Evolutionary conservation across 495 filamentous ascomycete species (phyloP), one percentile per base, ranked within the genome.

Genomic region (Hypoxylon lienhwacheense): DNA sequence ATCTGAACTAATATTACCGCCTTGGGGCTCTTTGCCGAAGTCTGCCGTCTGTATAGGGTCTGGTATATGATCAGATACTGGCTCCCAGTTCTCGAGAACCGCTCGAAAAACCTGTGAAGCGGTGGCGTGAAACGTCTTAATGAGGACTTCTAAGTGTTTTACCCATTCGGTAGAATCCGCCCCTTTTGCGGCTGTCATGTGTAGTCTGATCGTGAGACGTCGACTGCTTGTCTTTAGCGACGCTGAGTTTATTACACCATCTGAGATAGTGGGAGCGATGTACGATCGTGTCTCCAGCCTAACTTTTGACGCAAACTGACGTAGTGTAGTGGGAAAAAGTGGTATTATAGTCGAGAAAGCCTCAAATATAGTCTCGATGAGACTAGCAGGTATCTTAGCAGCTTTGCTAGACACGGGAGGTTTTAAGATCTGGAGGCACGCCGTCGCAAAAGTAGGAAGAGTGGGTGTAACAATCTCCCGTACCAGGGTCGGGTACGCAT

Each of bases 401-500:
- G 64, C 58, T 55, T 72, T 76, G 68, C 64, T 78, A 43, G 67
- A 67, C 2, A 61, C 53, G 7, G 73, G 71, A 2, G 71, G 70
- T 28, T 81, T 82, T 42, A 88, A 70, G 17, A 89, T 71, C 63
- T 86, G 84, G 15, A 95, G 69, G 44, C 87, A 90, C 5, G 85
- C 77, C 7, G 82, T 83, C 43, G 89, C 78, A 57, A 90, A 95
- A 4, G 76, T 73, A 11, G 88, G 83, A 10, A 97, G 75, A 12
- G 82, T 86, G 7, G 91, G 91, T 2, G 90, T 95, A 1, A 88
- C 90, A 54, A 95, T 87, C 65, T 96, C 90, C 58, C 90, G 77
- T n/a, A 91, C 77, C 16, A 95, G 76, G 12, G 87, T 90, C 29
- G 84, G 87, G 70, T 90, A 87, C 41, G 83, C 82, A 58, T 90